Evolutionary conservation across 1,139 yeast genomes (phyloP).

Genomic region (Candida sp.): DNA sequence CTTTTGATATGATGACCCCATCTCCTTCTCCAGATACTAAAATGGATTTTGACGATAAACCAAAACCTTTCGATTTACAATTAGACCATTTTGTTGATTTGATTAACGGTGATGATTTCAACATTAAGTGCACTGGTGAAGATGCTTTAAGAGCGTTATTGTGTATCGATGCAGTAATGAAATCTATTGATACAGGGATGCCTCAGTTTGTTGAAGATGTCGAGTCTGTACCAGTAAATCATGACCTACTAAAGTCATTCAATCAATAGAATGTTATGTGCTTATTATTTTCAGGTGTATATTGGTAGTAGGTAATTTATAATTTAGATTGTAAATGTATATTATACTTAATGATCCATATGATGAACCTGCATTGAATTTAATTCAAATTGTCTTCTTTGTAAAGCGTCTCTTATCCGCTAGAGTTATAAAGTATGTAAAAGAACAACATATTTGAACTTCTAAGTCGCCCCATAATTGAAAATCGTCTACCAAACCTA

Average conservation of each 20-base stretch:
- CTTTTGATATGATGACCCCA: slow-evolving; percentile 18
- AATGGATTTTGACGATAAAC: slow-evolving; percentile 11
- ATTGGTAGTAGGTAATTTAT: no score
- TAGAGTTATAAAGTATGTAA: no score
- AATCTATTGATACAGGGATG: slow-evolving; percentile 30
- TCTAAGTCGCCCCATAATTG: no score
- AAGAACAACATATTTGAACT: no score
- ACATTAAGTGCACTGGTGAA: slow-evolving; percentile 34
- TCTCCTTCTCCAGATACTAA: slow-evolving; percentile 20
- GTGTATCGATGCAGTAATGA: slow-evolving; percentile 38
- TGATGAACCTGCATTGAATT: no score
- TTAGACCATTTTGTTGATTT: slow-evolving; percentile 30
- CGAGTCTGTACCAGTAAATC: slow-evolving; percentile 1
- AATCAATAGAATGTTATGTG: neutral
- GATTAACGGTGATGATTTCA: slow-evolving; percentile 27
- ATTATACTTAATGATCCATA: no score
- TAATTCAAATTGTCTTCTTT: no score
- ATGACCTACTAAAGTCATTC: slow-evolving; percentile 1
- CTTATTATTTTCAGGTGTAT: no score
- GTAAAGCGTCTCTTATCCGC: no score
- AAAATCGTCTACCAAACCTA: no score
- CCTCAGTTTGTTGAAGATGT: slow-evolving; percentile 28
- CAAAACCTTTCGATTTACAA: slow-evolving; percentile 33
- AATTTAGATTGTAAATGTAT: no score
- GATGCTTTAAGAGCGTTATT: slow-evolving; percentile 40